Evolutionary conservation across 2,329 filamentous ascomycete species (phyloP), one percentile per base, ranked within the genome.

Genomic region (Alternaria burnsii): DNA sequence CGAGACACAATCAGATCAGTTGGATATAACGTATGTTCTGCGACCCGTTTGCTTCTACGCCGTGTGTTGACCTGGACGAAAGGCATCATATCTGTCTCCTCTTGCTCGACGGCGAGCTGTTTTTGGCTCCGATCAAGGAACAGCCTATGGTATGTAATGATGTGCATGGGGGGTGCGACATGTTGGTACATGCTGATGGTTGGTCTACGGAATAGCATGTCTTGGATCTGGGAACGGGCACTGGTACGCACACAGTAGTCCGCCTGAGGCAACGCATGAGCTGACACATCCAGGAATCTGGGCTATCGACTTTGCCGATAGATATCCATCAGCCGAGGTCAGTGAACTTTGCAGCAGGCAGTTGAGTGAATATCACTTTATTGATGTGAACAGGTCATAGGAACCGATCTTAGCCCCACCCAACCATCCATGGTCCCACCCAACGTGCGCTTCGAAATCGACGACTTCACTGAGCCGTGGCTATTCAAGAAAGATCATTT

Each of bases 181-280:
- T 16, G 34, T 42, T 18, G 18, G 30, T 2, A 26, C 3, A 12
- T 40, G 36, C 28, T 62, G 41, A 58, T 30, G n/a, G 42, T 28
- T 9, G 3, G 20, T 28, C 16, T 36, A n/a, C 1, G 61, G 63
- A 26, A 28, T 28, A 71, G 68, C 72, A 73, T 18, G 75, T 81
- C 14, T 65, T 82, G 30, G 80, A 82, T 54, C 61, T 82, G 9
- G 80, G 79, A 6, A 81, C 79, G 11, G 80, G 80, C 14, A 82
- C 70, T 3, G 70, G 70, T 64, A n/a, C n/a, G n/a, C n/a, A n/a
- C n/a, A n/a, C n/a, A n/a, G n/a, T n/a, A n/a, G n/a, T n/a, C n/a
- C n/a, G n/a, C n/a, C n/a, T n/a, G n/a, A n/a, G n/a, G n/a, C n/a
- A n/a, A n/a, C n/a, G n/a, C n/a, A n/a, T n/a, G n/a, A n/a, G n/a